Evolutionary conservation across 2,329 filamentous ascomycete genomes (phyloP), one percentile per base, ranked within the genome.

Genomic region (Scytalidium lignicola): DNA sequence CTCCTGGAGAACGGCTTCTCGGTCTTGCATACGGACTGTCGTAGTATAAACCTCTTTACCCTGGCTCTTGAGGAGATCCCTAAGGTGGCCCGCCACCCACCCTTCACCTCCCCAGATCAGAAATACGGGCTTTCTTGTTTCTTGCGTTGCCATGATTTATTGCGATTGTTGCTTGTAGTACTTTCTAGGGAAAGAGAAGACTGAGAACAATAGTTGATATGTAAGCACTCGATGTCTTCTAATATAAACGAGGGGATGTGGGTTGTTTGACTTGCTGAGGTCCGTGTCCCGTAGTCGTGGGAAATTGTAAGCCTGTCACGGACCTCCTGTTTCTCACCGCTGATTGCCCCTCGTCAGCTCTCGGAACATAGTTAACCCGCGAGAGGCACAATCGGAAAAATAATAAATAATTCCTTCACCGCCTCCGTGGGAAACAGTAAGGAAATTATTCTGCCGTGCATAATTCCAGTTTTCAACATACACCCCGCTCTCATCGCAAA

Each of bases 61-160:
- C 61, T 83, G 76, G 50, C 66, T 64, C 61, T 79, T 70, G 44
- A 86, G 74, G 21, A 85, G 69, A 18, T 64, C 58, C 65, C 82
- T 77, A 46, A 86, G 74, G 58, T 83, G 80, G 47, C 78, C 74
- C 41, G 80, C 80, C 48, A 84, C 74, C 80, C 79, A 83, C 59
- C 82, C 81, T 56, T 75, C 71, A 56, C 74, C 79, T 49, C 82
- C 82, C 81, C 81, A 85, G 61, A 85, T 81, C 55, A 86, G 74
- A 65, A 78, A 84, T 57, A 73, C 71, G 58, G 55, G 56, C 47
- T 62, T 57, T 48, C 51, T 63, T 58, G n/a, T n/a, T n/a, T n/a
- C n/a, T n/a, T 39, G 54, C 57, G 39, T 18, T 48, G 55, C 46
- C 56, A 60, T 62, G 50, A 44, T 54, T 37, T 13, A 37, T 15